These are phyloP conservation scores for Tetrastigma voinierianum DNA, from an alignment of 164 flowering plant genomes.

Conservation along the genomic window DNA sequence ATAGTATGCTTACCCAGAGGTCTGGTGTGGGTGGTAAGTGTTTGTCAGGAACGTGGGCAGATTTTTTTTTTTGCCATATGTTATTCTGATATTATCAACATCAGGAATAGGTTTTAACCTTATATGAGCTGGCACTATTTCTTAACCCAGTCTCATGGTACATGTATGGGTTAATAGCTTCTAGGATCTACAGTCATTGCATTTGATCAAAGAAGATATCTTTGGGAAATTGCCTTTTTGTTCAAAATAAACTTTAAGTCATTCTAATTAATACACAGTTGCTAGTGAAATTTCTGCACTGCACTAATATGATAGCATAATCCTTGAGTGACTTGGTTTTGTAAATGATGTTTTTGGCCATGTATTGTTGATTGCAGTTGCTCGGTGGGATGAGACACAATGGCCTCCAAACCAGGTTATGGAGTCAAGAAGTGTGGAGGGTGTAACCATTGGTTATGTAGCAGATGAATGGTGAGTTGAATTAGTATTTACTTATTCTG, in stretches of 20 bases:
- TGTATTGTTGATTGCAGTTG: slow-evolving; percentile 48
- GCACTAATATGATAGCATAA: not conserved
- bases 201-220: not conserved
- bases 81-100: not conserved
- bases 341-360: not conserved
- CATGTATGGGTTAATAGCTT: not conserved
- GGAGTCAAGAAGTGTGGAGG: slow-evolving; percentile 19
- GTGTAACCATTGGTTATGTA: slow-evolving; percentile 66
- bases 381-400: slow-evolving; percentile 64
- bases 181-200: not conserved
- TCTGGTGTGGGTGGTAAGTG: slow-evolving; percentile 51
- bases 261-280: too few relatives aligned
- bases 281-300: too few relatives aligned
- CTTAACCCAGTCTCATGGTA: not conserved
- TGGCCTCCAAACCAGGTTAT: slow-evolving; percentile 18
- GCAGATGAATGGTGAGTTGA: slow-evolving; percentile 72
- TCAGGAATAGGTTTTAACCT: not conserved
- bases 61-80: not conserved
- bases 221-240: too few relatives aligned
- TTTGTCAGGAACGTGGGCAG: too few relatives aligned
- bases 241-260: too few relatives aligned
- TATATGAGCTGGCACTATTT: not conserved
- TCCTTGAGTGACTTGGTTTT: not conserved
- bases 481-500: too few relatives aligned
- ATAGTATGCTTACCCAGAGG: slow-evolving; percentile 40